Evolutionary conservation across 1,139 yeast genomes (phyloP), one percentile per base, ranked within the genome.

Genomic region (Yamadazyma conglobata): DNA sequence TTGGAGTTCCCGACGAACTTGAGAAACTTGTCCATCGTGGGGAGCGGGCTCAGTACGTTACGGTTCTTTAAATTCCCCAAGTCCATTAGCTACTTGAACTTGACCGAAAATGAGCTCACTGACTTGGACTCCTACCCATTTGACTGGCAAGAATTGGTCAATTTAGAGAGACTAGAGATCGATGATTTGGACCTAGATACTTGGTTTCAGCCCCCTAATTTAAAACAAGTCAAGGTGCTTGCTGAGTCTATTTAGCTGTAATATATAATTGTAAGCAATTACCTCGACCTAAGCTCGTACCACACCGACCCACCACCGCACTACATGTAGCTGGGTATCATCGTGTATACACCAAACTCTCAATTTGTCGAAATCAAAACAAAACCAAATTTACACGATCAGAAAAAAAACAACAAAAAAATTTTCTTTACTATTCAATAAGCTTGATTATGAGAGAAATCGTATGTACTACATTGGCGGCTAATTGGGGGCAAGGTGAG

Each of bases 371-470:
- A 43, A 44, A 44, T 43, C 47, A 44, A 44, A 44, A 41, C 47
- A 44, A 42, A 31, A 17, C 10, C 11, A 27, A 34, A 34, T 26
- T 42, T 43, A 40, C 47, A 42, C 46, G 44, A 43, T 24, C 29
- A 30, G 27, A 20, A 28, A 31, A 34, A 31, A 28, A 33, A 30
- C 26, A 30, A 25, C 30, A 32, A 43, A 26, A 26, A 29, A 26
- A 19, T 21, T 29, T 29, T 29, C 18, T 8, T 28, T 10, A 22
- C 17, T 15, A 9, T 15, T 17, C 17, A 10, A 28, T 12, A 19
- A 20, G 18, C 11, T 26, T 19, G 20, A 32, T n/a, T 34, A 74
- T 74, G 80, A 74, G 80, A 71, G 80, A 74, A 63, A 74, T 74
- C 56, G 77, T 72, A 69, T 40, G 77, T 68, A 33, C 7, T 12